A percentile compares a stretch with the other conserved stretches of the same genome.
phyloP scores from a whole-genome alignment of 106 monocot species.

The Dendrobium nobile region DNA sequence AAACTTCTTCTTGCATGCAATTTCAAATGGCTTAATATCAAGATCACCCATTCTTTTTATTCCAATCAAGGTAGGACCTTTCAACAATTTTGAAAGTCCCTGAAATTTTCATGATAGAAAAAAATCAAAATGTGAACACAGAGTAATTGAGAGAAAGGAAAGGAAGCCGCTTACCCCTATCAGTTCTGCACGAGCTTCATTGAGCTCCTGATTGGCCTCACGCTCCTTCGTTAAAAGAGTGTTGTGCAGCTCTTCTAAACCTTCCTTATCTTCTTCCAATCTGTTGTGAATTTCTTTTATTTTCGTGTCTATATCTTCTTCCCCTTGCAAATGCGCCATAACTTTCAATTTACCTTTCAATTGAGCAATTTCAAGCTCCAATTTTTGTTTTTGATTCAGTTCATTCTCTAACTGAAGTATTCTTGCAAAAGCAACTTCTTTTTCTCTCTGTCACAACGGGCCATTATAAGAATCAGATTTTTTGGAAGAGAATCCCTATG shows the following conservation, averaged over 20 bases:
- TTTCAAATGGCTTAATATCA: conserved; percentile 41
- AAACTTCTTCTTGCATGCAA: conserved; percentile 52
- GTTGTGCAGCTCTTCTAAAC: conserved; percentile 37
- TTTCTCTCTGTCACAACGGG: conserved; percentile 47
- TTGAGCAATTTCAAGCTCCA: conserved; percentile 74
- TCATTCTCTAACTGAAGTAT: conserved; percentile 64
- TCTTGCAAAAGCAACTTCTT: conserved; percentile 57
- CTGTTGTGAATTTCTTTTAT: conserved; percentile 37
- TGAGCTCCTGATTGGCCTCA: conserved; percentile 68
- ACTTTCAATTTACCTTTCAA: conserved; percentile 69
- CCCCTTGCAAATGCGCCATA: conserved; percentile 65
- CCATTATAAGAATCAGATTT: conserved; percentile 1
- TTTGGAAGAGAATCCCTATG: not conserved
- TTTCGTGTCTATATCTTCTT: conserved; percentile 50
- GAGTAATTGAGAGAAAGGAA: not conserved
- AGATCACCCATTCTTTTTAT: conserved; percentile 87
- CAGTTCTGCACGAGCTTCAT: conserved; percentile 55
- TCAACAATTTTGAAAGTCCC: conserved; percentile 46
- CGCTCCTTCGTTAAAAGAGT: conserved; percentile 68
- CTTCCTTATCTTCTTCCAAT: conserved; percentile 42
- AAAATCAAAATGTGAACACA: not conserved
- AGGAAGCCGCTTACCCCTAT: conserved; percentile 32
- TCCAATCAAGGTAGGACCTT: conserved; percentile 44
- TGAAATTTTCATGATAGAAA: conserved; percentile 14
- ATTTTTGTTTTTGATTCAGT: conserved; percentile 55